Conservation (phyloP, 2,329 filamentous ascomycete species). For the Fusarium keratoplasticum region DNA sequence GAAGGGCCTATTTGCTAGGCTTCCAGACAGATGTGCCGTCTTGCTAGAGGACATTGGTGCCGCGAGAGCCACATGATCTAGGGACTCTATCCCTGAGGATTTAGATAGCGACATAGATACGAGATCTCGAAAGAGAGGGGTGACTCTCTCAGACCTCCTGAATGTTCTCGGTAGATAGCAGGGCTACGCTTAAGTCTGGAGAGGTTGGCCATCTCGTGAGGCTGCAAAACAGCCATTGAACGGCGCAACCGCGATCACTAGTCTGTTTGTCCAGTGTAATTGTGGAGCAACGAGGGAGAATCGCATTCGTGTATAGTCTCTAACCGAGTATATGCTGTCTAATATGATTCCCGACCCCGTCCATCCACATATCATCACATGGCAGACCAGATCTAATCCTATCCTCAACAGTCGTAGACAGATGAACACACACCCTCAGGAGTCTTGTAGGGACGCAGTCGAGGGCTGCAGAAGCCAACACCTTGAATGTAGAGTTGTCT, state of each 20-base stretch:
- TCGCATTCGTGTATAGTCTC: neutral
- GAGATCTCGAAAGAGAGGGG: conserved; percentile 11
- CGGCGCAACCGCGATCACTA: neutral
- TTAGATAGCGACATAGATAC: conserved; percentile 17
- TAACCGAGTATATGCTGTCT: neutral
- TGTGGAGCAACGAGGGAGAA: neutral
- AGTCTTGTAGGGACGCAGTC: neutral
- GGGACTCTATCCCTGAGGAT: conserved; percentile 23
- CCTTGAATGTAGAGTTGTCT: neutral
- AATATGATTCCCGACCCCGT: neutral
- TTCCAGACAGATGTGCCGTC: too few species aligned
- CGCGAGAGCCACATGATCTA: conserved; percentile 17
- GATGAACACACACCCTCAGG: neutral
- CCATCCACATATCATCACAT: neutral
- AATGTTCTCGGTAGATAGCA: neutral
- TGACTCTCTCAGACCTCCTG: conserved; percentile 34
- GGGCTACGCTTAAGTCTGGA: neutral
- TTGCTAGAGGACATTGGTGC: conserved; percentile 31
- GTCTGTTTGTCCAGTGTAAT: neutral
- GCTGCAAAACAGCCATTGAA: neutral
- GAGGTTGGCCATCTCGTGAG: too few species aligned
- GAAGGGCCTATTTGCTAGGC: too few species aligned
- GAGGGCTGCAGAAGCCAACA: neutral
- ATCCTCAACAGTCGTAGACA: neutral
- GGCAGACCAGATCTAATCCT: neutral